Percentiles rank a stretch among this genome's conserved stretches.
Conservation (phyloP, 2,329 filamentous ascomycete species). For the Alternaria ethzedia region DNA sequence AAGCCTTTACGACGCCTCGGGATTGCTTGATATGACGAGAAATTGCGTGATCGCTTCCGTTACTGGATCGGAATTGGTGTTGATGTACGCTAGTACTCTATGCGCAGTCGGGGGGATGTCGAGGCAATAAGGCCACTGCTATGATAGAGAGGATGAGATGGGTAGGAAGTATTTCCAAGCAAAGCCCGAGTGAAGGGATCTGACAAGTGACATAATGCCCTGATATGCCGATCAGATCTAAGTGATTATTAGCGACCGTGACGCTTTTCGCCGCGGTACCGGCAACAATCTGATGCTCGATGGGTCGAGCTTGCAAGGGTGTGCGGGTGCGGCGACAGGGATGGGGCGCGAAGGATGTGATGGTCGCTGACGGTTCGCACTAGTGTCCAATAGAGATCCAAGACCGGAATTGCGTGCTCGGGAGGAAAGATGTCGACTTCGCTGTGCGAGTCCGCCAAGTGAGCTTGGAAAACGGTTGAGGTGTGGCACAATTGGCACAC, state of each 20-base stretch:
- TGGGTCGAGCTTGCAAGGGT: slow-evolving; percentile 28
- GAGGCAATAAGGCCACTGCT: slow-evolving; percentile 3
- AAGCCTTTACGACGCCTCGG: slow-evolving; percentile 24
- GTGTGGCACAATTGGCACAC: background rate
- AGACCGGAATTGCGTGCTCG: slow-evolving; percentile 43
- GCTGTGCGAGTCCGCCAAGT: slow-evolving; percentile 2
- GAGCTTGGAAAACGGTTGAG: background rate
- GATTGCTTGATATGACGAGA: slow-evolving; percentile 31
- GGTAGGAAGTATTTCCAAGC: slow-evolving; percentile 8
- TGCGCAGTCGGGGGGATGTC: slow-evolving; percentile 4
- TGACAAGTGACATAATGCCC: slow-evolving; percentile 36
- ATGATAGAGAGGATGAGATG: background rate
- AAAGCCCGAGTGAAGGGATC: slow-evolving; percentile 9
- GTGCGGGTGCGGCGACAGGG: slow-evolving; percentile 34
- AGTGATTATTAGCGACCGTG: slow-evolving; percentile 4
- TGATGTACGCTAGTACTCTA: background rate
- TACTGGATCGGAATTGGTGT: background rate
- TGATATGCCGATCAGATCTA: slow-evolving; percentile 17
- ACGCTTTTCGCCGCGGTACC: slow-evolving; percentile 22
- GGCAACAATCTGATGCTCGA: slow-evolving; percentile 20
- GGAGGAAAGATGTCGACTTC: slow-evolving; percentile 37
- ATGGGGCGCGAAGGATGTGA: slow-evolving; percentile 28
- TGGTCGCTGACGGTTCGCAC: slow-evolving; percentile 18
- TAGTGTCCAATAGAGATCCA: slow-evolving; percentile 29
- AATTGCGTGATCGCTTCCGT: slow-evolving; percentile 35